These are phyloP conservation scores for Colletotrichum filicis DNA, from an alignment of 2,329 filamentous ascomycete genomes.

Conservation along the genomic window DNA sequence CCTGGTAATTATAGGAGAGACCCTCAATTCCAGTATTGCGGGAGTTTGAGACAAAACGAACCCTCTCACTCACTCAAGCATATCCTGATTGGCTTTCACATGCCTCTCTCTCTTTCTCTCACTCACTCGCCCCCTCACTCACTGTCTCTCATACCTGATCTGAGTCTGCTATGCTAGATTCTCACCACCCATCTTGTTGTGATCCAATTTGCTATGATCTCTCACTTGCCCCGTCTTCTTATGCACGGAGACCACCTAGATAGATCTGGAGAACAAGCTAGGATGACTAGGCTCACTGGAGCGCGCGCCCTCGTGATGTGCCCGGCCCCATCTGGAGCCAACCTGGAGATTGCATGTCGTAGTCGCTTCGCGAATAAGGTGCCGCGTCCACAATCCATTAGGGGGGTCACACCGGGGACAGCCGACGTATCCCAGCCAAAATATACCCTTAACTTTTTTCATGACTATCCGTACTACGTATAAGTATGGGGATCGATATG, in stretches of 20 bases:
- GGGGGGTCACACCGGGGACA: slow-evolving; percentile 17
- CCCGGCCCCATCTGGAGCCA: slow-evolving; percentile 18
- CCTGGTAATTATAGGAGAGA: slow-evolving; percentile 2
- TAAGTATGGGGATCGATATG: slow-evolving; percentile 1
- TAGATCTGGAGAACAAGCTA: background rate
- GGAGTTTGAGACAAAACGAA: slow-evolving; percentile 21
- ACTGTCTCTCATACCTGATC: background rate
- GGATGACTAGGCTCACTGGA: background rate
- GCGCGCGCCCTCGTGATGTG: slow-evolving; percentile 21
- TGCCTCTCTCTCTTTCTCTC: slow-evolving; percentile 1
- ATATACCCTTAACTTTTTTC: background rate
- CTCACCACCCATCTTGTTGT: background rate
- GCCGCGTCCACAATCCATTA: background rate
- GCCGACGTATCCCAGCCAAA: slow-evolving; percentile 19
- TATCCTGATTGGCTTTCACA: slow-evolving; percentile 23
- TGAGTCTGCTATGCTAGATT: background rate
- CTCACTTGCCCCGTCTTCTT: background rate
- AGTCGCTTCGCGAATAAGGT: background rate
- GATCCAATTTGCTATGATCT: background rate
- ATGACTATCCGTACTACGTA: background rate
- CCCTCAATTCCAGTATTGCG: slow-evolving; percentile 21
- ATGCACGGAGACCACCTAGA: background rate
- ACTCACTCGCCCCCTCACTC: slow-evolving; percentile 15
- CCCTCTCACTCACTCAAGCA: background rate
- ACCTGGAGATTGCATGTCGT: slow-evolving; percentile 10